Evolutionary conservation across 176 grass and related monocot species (phyloP), one percentile per base, ranked within the genome.

Genomic region (Poa annua): DNA sequence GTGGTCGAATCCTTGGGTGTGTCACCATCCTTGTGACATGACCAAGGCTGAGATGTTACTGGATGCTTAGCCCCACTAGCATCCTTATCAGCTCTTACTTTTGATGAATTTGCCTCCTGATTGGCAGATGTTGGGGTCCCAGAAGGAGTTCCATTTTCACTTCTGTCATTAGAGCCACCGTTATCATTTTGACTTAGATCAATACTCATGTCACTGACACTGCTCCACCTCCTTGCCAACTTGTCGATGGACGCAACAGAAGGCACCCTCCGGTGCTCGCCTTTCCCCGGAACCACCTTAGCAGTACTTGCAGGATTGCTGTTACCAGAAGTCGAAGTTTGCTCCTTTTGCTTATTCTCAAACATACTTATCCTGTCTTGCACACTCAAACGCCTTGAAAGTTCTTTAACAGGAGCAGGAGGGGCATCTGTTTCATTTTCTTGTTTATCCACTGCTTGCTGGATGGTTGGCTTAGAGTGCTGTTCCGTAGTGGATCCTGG

Each of bases 311-410:
- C 81, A 44, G 83, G 78, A 57, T 59, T 85, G 61, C 50, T 90
- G 85, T 88, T 89, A 85, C 75, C 77, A 79, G 92, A 94, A 89
- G 20, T 98, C 85, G 89, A 84, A 70, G 93, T 75, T 71, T 92
- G 96, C 24, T 96, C 93, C 81, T 94, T 92, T 72, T 90, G 90
- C 70, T 95, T 91, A 66, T 67, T 90, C 77, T 99, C 96, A 87
- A 99, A 99, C 88, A 99, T 86, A 81, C 39, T 99, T 85, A 99
- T 99, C 62, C 96, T 88, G 66, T 99, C 96, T 88, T 99, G 90
- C 80, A 99, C 96, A 79, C 96, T 99, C 35, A 99, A 80, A 8
- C 89, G 82, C 81, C 96, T 96, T 25, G 81, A 88, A 88, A 61
- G 24, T 45, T 51, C 86, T 85, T 66, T 77, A 80, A 59, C 29